These are phyloP conservation scores for Agrostemma githago DNA, from an alignment of 148 eudicot species.

Conservation along the genomic window DNA sequence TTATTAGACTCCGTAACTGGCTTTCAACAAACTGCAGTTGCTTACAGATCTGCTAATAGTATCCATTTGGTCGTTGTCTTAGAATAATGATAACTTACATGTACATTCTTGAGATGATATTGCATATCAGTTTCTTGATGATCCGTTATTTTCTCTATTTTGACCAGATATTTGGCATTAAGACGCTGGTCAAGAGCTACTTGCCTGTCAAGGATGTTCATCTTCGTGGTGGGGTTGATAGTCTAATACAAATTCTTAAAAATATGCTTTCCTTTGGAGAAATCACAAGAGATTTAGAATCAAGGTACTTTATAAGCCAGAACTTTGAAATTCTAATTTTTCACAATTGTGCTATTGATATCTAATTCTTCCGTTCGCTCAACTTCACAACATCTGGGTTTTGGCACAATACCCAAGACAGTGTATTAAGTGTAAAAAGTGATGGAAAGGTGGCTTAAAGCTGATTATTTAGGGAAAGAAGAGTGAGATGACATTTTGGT, in stretches of 20 bases:
- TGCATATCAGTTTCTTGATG: neutral
- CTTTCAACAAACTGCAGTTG: neutral
- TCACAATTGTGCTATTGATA: slow-evolving; percentile 5
- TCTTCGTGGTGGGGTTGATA: slow-evolving; percentile 86
- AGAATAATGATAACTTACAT: neutral
- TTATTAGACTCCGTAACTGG: neutral
- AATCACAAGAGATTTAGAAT: slow-evolving; percentile 57
- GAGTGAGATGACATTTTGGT: neutral
- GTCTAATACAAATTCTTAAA: slow-evolving; percentile 55
- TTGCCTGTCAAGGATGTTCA: slow-evolving; percentile 93
- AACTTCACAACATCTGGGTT: neutral
- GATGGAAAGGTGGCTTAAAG: neutral
- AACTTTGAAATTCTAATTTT: neutral
- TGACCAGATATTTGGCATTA: slow-evolving; percentile 77
- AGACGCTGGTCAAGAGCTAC: slow-evolving; percentile 91
- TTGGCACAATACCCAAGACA: neutral
- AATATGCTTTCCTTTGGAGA: slow-evolving; percentile 77
- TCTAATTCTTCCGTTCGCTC: neutral
- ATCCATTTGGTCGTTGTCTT: neutral
- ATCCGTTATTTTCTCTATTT: neutral
- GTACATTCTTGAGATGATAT: neutral
- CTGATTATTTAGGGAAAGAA: neutral
- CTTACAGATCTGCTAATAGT: neutral
- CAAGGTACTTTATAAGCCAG: slow-evolving; percentile 48
- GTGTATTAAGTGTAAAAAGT: neutral